Evolutionary conservation across 2,329 filamentous ascomycete species (phyloP).

Genomic region (Alternaria conjuncta): DNA sequence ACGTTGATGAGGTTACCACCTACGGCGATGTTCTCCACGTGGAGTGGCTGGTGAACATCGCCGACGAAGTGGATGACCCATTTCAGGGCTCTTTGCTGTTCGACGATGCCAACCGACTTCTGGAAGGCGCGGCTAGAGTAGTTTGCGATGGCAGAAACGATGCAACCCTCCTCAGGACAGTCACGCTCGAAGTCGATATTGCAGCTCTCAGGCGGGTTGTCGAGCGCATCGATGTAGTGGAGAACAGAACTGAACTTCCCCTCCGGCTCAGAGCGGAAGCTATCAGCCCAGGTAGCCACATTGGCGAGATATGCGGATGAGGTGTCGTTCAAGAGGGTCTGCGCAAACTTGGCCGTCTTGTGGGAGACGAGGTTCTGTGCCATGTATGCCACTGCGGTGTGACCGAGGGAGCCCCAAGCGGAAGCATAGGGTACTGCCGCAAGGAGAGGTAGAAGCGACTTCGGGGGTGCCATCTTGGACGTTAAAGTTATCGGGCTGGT

Average conservation of each 20-base stretch:
- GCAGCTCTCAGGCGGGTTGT: constrained; percentile 56
- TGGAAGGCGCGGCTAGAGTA: constrained; percentile 50
- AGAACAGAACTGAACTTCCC: constrained; percentile 56
- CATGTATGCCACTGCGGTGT: constrained; percentile 62
- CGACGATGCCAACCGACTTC: constrained; percentile 32
- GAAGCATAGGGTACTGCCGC: constrained; percentile 29
- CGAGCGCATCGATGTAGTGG: constrained; percentile 61
- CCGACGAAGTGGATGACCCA: constrained; percentile 66
- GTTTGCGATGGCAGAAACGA: constrained; percentile 61
- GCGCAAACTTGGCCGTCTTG: constrained; percentile 53
- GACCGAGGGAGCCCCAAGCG: constrained; percentile 62
- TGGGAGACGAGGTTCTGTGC: constrained; percentile 57
- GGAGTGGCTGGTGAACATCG: constrained; percentile 77
- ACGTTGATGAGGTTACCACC: constrained; percentile 56
- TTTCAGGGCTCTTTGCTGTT: constrained; percentile 54
- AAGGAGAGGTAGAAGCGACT: constrained; percentile 32
- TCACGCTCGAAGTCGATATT: constrained; percentile 59
- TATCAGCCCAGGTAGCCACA: constrained; percentile 61
- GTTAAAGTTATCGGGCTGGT: not conserved
- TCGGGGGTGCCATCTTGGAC: constrained; percentile 29
- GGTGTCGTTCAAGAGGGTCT: constrained; percentile 52
- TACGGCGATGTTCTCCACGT: constrained; percentile 56
- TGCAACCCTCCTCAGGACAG: constrained; percentile 58
- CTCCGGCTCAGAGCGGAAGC: constrained; percentile 56
- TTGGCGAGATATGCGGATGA: constrained; percentile 57